Percentiles rank a stretch among this genome's conserved stretches.
Evolutionary conservation across 768 basidiomycete genomes (phyloP).

Genomic region (Udeniomyces megalosporus): DNA sequence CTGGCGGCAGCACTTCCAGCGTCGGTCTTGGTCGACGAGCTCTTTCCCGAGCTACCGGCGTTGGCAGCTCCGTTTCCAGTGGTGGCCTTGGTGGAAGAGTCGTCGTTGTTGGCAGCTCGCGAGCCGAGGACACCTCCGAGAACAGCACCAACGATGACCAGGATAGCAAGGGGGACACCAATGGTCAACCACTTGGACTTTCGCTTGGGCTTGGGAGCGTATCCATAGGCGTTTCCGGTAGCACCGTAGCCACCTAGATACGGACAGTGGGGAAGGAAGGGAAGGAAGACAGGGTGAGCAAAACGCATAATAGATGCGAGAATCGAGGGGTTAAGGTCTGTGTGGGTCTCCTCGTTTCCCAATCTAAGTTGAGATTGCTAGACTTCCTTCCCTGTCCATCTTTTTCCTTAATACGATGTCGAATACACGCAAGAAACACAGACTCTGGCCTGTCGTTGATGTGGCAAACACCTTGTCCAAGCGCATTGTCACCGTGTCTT

Average conservation of each 20-base stretch:
- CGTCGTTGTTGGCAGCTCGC: slow-evolving; percentile 36
- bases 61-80: background rate
- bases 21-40: background rate
- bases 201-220: slow-evolving; percentile 10
- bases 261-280: background rate
- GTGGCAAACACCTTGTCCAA: too few relatives aligned
- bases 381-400: background rate
- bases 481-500: too few relatives aligned
- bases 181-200: slow-evolving; percentile 30
- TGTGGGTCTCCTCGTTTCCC: background rate
- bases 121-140: slow-evolving; percentile 64
- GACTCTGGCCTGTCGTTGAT: too few relatives aligned
- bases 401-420: too few relatives aligned
- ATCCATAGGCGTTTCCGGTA: slow-evolving; percentile 12
- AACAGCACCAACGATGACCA: slow-evolving; percentile 32
- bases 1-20: slow-evolving; percentile 2
- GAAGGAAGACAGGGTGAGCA: background rate
- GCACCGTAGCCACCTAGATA: slow-evolving; percentile 9
- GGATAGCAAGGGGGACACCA: slow-evolving; percentile 26
- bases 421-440: too few relatives aligned
- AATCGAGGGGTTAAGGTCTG: background rate
- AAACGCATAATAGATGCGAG: background rate
- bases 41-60: background rate
- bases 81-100: slow-evolving; percentile 13
- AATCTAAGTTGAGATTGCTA: background rate